A percentile compares a stretch with the other conserved stretches of the same genome.
Conservation (phyloP, 2,329 filamentous ascomycete species). For the Aspergillus sclerotialis region DNA sequence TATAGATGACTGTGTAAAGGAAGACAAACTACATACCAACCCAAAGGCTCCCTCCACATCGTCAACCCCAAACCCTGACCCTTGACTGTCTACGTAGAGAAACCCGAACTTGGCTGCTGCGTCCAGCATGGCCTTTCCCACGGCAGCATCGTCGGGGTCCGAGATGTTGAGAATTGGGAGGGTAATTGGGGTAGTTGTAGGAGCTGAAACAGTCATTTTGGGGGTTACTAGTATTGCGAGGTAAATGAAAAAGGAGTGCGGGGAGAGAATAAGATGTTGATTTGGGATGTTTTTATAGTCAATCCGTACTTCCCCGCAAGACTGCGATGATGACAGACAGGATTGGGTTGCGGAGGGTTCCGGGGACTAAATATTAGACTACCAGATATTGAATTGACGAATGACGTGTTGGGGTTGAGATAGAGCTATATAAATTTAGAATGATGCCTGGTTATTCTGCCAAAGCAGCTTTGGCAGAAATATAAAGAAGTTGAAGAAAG, state of each 20-base stretch:
- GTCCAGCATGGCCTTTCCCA: slow-evolving; percentile 62
- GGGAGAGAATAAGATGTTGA: neutral
- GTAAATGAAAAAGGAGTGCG: slow-evolving; percentile 1
- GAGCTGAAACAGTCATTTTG: slow-evolving; percentile 17
- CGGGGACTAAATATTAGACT: no score
- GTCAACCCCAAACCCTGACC: slow-evolving; percentile 57
- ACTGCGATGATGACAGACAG: no score
- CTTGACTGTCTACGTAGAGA: slow-evolving; percentile 75
- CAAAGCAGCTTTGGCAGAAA: no score
- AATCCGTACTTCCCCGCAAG: no score
- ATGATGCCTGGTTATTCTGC: no score
- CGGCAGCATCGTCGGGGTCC: slow-evolving; percentile 50
- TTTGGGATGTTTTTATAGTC: no score
- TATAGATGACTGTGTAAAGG: neutral
- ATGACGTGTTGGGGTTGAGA: no score
- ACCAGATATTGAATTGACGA: no score
- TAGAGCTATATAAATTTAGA: no score
- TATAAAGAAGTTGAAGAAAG: no score
- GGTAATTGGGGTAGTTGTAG: slow-evolving; percentile 25
- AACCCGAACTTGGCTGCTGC: slow-evolving; percentile 82
- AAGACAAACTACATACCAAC: slow-evolving; percentile 48
- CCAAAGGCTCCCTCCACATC: slow-evolving; percentile 67
- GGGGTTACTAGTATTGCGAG: neutral
- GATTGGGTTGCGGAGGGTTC: no score
- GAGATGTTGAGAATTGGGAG: slow-evolving; percentile 84